Conservation (phyloP, 2,329 filamentous ascomycete species). For the Cladosporium sp. region DNA sequence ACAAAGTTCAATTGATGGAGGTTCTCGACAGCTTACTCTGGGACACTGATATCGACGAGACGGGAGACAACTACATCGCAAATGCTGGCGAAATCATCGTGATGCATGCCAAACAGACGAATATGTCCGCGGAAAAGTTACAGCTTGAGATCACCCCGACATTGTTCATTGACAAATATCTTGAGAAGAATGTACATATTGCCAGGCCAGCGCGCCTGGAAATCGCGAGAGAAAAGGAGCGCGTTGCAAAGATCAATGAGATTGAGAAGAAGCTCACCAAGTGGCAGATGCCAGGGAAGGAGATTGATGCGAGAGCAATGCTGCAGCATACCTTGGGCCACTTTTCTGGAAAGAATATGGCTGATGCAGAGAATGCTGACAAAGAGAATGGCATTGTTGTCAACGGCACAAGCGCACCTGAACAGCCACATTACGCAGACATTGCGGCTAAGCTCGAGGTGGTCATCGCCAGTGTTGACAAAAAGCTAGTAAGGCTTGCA, state of each 20-base stretch:
- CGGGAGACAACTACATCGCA: constrained; percentile 40
- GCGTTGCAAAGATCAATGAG: constrained; percentile 35
- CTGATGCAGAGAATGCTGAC: constrained; percentile 21
- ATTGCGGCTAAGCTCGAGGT: constrained; percentile 38
- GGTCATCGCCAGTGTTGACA: constrained; percentile 33
- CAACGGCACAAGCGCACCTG: constrained; percentile 23
- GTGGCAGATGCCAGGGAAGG: constrained; percentile 36
- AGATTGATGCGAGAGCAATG: constrained; percentile 40
- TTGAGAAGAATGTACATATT: constrained; percentile 51
- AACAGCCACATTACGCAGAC: constrained; percentile 27
- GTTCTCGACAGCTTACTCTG: constrained; percentile 35
- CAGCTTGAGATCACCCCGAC: constrained; percentile 54
- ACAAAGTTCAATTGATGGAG: constrained; percentile 11
- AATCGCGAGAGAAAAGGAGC: constrained; percentile 35
- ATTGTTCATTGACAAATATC: constrained; percentile 62
- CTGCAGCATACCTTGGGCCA: constrained; percentile 37
- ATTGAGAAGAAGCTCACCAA: constrained; percentile 40
- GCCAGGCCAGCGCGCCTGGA: constrained; percentile 50
- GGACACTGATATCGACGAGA: constrained; percentile 28
- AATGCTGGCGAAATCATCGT: constrained; percentile 57
- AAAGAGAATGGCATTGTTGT: constrained; percentile 21
- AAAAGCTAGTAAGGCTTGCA: constrained; percentile 32
- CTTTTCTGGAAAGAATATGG: constrained; percentile 32
- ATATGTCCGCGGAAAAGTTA: constrained; percentile 35
- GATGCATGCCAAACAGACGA: constrained; percentile 45